These are phyloP conservation scores for Candida sp. DNA, from an alignment of 1,139 yeast species.

Conservation along the genomic window DNA sequence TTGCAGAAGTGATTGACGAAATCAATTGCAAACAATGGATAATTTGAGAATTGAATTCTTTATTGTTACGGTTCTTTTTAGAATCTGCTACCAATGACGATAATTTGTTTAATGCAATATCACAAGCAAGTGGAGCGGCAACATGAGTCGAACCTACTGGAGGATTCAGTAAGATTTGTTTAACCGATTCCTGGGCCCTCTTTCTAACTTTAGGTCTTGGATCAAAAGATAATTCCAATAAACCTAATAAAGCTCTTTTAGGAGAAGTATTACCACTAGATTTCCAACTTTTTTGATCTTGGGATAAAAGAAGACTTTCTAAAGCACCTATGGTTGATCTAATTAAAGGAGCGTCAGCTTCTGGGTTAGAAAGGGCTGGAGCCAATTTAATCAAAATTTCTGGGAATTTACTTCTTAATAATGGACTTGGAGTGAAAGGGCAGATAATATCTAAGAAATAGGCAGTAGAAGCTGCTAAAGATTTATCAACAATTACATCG, in stretches of 20 bases:
- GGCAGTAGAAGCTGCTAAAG: conserved; percentile 70
- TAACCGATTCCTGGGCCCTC: conserved; percentile 88
- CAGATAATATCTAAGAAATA: conserved; percentile 80
- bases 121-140: conserved; percentile 69
- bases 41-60: conserved; percentile 51
- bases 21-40: conserved; percentile 80
- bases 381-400: conserved; percentile 80
- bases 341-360: conserved; percentile 80
- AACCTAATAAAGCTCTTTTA: conserved; percentile 74
- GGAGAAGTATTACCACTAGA: conserved; percentile 61
- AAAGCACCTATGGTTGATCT: conserved; percentile 84
- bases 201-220: conserved; percentile 94
- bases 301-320: conserved; percentile 76
- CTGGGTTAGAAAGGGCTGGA: conserved; percentile 67
- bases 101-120: conserved; percentile 57
- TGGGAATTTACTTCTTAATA: conserved; percentile 69
- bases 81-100: conserved; percentile 36
- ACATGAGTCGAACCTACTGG: conserved; percentile 81
- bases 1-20: conserved; percentile 63
- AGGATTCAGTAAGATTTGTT: conserved; percentile 57
- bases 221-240: conserved; percentile 78
- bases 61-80: conserved; percentile 37
- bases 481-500: conserved; percentile 53
- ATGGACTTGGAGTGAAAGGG: conserved; percentile 67
- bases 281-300: conserved; percentile 76